Base-by-base conservation (phyloP, 1,139 yeast species). In the Nakaseomyces glabratus region DNA sequence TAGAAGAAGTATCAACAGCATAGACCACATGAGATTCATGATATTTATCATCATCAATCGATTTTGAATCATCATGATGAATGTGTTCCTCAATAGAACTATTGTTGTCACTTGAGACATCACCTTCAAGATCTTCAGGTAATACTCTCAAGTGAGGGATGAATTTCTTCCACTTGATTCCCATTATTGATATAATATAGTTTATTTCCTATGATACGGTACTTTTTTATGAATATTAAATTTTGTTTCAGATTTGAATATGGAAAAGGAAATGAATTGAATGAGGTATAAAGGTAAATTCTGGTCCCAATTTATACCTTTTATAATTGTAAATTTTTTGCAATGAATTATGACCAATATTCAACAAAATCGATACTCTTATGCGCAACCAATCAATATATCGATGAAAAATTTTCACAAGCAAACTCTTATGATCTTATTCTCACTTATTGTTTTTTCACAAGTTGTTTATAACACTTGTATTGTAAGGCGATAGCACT, bases 101-200 rank as follows among this genome's bases (percentile, higher is more conserved):
- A 12, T 28, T 18, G 20, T 34, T 41, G 6, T 33, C 26, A 11
- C 30, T 33, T 5, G 28, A 17, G 4, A 19, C 37, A 9, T 29
- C 40, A 13, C 28, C 21, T 4, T 20, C 25, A 12, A 28, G 20
- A 14, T 49, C 55, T 25, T 51, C 56, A 9, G 55, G 53, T n/a
- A 52, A 31, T 1, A 39, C 39, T 30, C 57, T 47, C 28, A 49
- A 35, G 32, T 43, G 55, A 13, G 56, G 56, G 10, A 50, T 8
- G 32, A 20, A 45, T 14, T 31, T 36, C 33, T 25, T 47, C 47
- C 45, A 45, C 13, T 12, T 24, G 20, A 19, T 34, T 4, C 3
- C 15, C 11, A 9, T 17, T 13, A 4, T n/a, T 11, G 20, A 13
- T 14, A 11, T 17, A 14, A 8, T 6, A 22, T 20, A 32, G 10